phyloP scores from a whole-genome alignment of 1,284 basidiomycete genomes.

The Cutaneotrichosporon curvatum region DNA sequence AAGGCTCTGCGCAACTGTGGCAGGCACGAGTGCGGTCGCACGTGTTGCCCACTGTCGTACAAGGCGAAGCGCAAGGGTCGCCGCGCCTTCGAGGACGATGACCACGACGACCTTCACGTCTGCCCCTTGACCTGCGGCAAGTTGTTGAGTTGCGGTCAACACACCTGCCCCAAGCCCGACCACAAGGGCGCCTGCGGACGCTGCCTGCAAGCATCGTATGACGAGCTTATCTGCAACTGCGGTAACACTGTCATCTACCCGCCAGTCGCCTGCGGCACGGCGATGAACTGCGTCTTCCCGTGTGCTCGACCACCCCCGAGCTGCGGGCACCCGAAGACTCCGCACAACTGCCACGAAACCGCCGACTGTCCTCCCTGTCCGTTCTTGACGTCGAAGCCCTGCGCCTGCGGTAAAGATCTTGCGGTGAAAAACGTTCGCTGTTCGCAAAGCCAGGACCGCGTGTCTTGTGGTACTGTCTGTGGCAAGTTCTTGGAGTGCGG shows the following conservation, averaged over 20 bases:
- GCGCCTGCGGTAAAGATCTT: constrained; percentile 78
- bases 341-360: constrained; percentile 71
- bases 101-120: constrained; percentile 54
- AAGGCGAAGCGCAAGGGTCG: constrained; percentile 59
- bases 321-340: constrained; percentile 71
- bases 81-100: constrained; percentile 24
- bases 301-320: constrained; percentile 63
- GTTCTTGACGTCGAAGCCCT: constrained; percentile 65
- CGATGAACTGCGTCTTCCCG: constrained; percentile 66
- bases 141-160: constrained; percentile 63
- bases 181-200: constrained; percentile 72
- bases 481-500: constrained; percentile 72
- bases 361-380: constrained; percentile 73
- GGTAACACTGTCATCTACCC: constrained; percentile 63
- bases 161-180: constrained; percentile 65
- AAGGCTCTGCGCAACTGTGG: constrained; percentile 65
- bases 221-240: constrained; percentile 79
- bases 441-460: constrained; percentile 60
- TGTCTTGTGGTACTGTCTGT: constrained; percentile 73
- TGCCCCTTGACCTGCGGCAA: constrained; percentile 73
- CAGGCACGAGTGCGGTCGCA: constrained; percentile 67
- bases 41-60: constrained; percentile 79
- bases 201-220: constrained; percentile 78
- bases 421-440: constrained; percentile 55
- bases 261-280: constrained; percentile 59